These are phyloP conservation scores for Discostella stelligeroides DNA, from an alignment of 108 stramenopile species.

Conservation along the genomic window DNA sequence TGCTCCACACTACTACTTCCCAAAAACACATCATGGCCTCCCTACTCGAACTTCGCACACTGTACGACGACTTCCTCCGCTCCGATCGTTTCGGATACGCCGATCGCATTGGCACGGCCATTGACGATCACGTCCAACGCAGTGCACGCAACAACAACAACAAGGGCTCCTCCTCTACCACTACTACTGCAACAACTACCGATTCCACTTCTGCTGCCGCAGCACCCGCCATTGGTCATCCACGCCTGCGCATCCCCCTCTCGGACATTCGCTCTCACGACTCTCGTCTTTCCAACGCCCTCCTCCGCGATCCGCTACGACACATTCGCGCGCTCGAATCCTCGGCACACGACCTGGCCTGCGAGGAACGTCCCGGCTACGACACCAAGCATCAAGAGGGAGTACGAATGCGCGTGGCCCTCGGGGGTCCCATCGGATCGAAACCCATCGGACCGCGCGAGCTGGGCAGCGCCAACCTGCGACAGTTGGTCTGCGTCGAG, in stretches of 20 bases:
- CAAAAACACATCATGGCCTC: neutral
- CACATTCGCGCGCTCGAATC: constrained; percentile 82
- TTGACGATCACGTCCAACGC: constrained; percentile 72
- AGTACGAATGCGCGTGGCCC: constrained; percentile 67
- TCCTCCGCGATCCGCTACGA: constrained; percentile 72
- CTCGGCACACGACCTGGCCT: constrained; percentile 75
- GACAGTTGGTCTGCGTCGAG: constrained; percentile 95
- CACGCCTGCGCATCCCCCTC: constrained; percentile 64
- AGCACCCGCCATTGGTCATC: constrained; percentile 45
- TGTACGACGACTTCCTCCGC: constrained; percentile 52
- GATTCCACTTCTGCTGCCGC: constrained; percentile 7
- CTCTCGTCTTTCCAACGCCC: constrained; percentile 51
- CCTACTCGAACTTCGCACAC: constrained; percentile 41
- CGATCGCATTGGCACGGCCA: constrained; percentile 64
- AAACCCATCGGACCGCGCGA: constrained; percentile 70
- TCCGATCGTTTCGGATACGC: constrained; percentile 33
- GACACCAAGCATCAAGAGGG: constrained; percentile 54
- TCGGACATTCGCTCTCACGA: constrained; percentile 74
- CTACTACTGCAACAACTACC: no score
- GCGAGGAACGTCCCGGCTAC: constrained; percentile 75
- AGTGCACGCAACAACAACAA: no score
- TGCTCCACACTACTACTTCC: neutral
- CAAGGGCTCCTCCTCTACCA: constrained; percentile 18
- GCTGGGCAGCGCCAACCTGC: constrained; percentile 64
- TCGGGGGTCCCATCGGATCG: constrained; percentile 70